Conservation (phyloP, 139 green algal genomes). For the Closterium sp. region DNA sequence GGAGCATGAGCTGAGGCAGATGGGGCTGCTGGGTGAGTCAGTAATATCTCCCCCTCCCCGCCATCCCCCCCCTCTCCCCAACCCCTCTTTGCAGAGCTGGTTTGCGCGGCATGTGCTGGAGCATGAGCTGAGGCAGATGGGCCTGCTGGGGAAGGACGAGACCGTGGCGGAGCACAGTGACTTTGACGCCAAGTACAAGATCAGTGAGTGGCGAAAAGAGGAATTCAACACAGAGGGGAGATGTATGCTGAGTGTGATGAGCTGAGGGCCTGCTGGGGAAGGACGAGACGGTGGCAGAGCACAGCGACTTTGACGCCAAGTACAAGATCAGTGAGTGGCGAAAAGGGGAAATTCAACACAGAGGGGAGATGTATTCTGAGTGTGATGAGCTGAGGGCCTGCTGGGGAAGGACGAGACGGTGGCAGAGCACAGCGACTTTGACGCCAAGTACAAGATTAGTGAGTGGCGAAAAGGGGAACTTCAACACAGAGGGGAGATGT, state of each 20-base stretch:
- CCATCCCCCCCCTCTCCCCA: not conserved
- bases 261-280: not conserved
- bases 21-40: slow-evolving; percentile 15
- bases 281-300: not conserved
- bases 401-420: not conserved
- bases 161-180: not conserved
- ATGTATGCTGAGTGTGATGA: not conserved
- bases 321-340: slow-evolving; percentile 36
- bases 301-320: not conserved
- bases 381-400: not conserved
- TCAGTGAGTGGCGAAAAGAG: slow-evolving; percentile 2
- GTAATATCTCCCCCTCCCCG: not conserved
- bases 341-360: too few species aligned
- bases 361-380: too few species aligned
- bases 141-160: slow-evolving; percentile 26
- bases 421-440: not conserved
- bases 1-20: slow-evolving; percentile 1
- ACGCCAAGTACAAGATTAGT: slow-evolving; percentile 31
- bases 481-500: too few species aligned
- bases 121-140: slow-evolving; percentile 11
- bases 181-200: slow-evolving; percentile 47
- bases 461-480: not conserved
- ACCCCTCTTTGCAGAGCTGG: slow-evolving; percentile 8
- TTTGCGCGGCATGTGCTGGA: slow-evolving; percentile 39
- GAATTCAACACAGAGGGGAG: too few species aligned